phyloP scores from a whole-genome alignment of 192 early-diverging fungal genomes.

The Geranomyces michiganensis region DNA sequence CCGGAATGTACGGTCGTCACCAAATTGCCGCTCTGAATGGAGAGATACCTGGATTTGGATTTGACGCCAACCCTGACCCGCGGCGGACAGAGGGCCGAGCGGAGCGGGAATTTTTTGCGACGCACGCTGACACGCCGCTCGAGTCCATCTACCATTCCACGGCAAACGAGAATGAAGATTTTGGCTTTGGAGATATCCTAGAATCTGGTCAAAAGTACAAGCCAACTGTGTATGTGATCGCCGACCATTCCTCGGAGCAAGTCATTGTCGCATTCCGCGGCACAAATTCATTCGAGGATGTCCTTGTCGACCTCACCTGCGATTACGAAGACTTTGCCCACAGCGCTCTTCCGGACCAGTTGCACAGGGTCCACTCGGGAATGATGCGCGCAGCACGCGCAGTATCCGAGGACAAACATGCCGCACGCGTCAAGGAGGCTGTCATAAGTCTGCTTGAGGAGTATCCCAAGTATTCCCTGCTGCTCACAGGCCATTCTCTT shows the following conservation, averaged over 20 bases:
- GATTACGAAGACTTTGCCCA: constrained; percentile 62
- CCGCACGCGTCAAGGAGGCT: constrained; percentile 70
- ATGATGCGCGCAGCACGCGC: constrained; percentile 71
- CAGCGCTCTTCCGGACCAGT: constrained; percentile 15
- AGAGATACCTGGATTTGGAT: constrained; percentile 22
- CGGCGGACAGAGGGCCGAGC: constrained; percentile 17
- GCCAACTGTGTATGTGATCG: constrained; percentile 70
- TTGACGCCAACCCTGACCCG: constrained; percentile 17
- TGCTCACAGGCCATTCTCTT: constrained; percentile 86
- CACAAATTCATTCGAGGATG: constrained; percentile 81
- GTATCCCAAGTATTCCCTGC: constrained; percentile 78
- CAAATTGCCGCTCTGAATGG: constrained; percentile 39
- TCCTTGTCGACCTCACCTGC: constrained; percentile 86
- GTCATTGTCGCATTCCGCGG: constrained; percentile 86
- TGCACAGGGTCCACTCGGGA: constrained; percentile 69
- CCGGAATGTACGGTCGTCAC: constrained; percentile 45
- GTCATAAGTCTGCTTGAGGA: constrained; percentile 69
- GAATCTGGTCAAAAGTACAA: constrained; percentile 38
- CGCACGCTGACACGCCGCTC: constrained; percentile 73
- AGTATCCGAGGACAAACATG: constrained; percentile 59
- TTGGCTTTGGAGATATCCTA: constrained; percentile 4
- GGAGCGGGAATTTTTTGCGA: constrained; percentile 76
- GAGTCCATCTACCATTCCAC: constrained; percentile 77
- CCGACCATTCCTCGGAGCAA: constrained; percentile 76
- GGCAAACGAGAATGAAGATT: constrained; percentile 30